phyloP scores from a whole-genome alignment of 2,329 filamentous ascomycete genomes.

The Ilyonectria mors-panacis region DNA sequence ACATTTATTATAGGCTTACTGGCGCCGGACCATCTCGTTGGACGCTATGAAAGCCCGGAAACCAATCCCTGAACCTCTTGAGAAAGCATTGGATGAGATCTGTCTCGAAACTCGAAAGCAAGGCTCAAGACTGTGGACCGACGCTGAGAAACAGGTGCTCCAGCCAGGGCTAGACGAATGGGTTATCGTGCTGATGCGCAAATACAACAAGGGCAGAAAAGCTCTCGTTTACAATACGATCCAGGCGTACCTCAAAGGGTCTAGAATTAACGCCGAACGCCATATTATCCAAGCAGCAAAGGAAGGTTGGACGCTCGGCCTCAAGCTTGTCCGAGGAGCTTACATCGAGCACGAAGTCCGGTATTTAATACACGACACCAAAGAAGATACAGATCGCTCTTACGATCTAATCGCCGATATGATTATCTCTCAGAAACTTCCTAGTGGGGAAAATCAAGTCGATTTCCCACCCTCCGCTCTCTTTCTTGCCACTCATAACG shows the following conservation, averaged over 20 bases:
- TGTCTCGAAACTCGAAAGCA: conserved; percentile 52
- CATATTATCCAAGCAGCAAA: conserved; percentile 61
- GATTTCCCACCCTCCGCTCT: conserved; percentile 61
- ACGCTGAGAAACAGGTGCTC: conserved; percentile 60
- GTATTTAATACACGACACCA: conserved; percentile 63
- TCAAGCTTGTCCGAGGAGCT: conserved; percentile 69
- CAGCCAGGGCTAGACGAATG: conserved; percentile 53
- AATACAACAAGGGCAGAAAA: conserved; percentile 52
- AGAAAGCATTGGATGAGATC: conserved; percentile 56
- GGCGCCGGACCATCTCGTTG: conserved; percentile 56
- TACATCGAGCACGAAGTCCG: conserved; percentile 65
- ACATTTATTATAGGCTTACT: conserved; percentile 49
- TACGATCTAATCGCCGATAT: conserved; percentile 64
- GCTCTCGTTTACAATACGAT: conserved; percentile 64
- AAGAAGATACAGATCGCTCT: conserved; percentile 63
- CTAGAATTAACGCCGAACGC: conserved; percentile 55
- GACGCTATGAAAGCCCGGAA: conserved; percentile 52
- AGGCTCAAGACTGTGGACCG: conserved; percentile 57
- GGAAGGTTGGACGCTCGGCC: conserved; percentile 65
- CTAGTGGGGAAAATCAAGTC: conserved; percentile 22
- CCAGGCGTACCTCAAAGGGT: conserved; percentile 67
- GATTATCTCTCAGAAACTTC: conserved; percentile 55
- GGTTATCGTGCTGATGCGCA: conserved; percentile 51
- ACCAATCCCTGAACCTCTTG: conserved; percentile 54
- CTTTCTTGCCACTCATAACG: conserved; percentile 68